A percentile compares a stretch with the other conserved stretches of the same genome.
These are phyloP conservation scores for Lolium multiflorum DNA, from an alignment of 176 grass and related monocot species.

Conservation along the genomic window DNA sequence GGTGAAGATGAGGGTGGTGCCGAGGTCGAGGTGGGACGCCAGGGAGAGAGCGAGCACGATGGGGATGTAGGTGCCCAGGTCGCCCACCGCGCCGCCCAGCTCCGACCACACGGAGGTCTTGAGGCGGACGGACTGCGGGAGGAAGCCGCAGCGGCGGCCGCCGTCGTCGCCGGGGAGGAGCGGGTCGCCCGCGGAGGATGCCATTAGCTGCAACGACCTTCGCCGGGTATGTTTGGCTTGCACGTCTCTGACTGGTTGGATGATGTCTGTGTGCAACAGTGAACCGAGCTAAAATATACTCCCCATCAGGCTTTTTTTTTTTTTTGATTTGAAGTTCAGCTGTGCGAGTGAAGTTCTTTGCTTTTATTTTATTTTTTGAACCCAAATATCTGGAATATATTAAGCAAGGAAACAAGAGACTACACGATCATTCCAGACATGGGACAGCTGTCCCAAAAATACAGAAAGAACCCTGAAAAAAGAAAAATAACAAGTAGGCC, in stretches of 20 bases:
- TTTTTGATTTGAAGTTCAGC: too few relatives aligned
- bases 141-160: background rate
- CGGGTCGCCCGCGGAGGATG: slow-evolving; percentile 28
- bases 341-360: too few relatives aligned
- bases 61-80: slow-evolving; percentile 25
- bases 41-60: slow-evolving; percentile 79
- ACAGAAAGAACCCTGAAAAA: too few relatives aligned
- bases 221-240: slow-evolving; percentile 1
- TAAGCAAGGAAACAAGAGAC: too few relatives aligned
- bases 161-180: background rate
- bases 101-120: slow-evolving; percentile 15
- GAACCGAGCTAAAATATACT: slow-evolving; percentile 1
- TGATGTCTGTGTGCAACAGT: background rate
- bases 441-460: too few relatives aligned
- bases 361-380: too few relatives aligned
- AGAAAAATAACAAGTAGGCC: too few relatives aligned
- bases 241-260: slow-evolving; percentile 4
- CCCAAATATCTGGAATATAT: too few relatives aligned
- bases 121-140: background rate
- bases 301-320: too few relatives aligned
- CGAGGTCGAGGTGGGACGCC: slow-evolving; percentile 68
- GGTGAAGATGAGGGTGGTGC: slow-evolving; percentile 87
- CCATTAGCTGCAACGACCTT: slow-evolving; percentile 38
- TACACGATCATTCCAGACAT: too few relatives aligned
- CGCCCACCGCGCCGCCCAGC: slow-evolving; percentile 21